These are phyloP conservation scores for Erodium chrysanthum DNA, from an alignment of 441 rosid genomes.

Conservation along the genomic window DNA sequence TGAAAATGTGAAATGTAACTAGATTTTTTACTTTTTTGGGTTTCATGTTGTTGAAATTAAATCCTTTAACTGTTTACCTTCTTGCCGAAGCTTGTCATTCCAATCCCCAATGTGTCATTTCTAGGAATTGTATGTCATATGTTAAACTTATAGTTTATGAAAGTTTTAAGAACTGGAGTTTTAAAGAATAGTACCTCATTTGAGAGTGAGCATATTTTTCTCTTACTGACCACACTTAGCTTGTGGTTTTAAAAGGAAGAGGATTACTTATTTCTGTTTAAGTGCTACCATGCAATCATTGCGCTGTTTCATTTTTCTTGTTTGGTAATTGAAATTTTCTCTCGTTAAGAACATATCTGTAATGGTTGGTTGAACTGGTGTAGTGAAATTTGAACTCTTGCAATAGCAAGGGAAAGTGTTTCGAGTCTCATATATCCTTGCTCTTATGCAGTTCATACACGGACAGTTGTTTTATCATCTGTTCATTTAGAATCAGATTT, in stretches of 20 bases:
- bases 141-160: neutral
- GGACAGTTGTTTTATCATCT: neutral
- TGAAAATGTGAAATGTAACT: too few relatives aligned
- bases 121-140: neutral
- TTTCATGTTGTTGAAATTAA: too few relatives aligned
- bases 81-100: neutral
- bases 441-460: slow-evolving; percentile 4
- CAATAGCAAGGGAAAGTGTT: slow-evolving; percentile 6
- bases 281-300: neutral
- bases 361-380: neutral
- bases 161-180: slow-evolving; percentile 3
- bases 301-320: neutral
- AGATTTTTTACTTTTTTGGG: too few relatives aligned
- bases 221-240: neutral
- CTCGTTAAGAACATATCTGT: neutral
- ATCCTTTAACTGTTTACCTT: neutral
- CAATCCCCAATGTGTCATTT: slow-evolving; percentile 1
- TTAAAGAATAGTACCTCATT: neutral
- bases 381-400: neutral
- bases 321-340: neutral
- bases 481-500: neutral
- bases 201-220: neutral
- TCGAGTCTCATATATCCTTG: slow-evolving; percentile 2
- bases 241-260: neutral
- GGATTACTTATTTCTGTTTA: neutral